phyloP scores from a whole-genome alignment of 495 filamentous ascomycete species.

The Penicillium alfredii region DNA sequence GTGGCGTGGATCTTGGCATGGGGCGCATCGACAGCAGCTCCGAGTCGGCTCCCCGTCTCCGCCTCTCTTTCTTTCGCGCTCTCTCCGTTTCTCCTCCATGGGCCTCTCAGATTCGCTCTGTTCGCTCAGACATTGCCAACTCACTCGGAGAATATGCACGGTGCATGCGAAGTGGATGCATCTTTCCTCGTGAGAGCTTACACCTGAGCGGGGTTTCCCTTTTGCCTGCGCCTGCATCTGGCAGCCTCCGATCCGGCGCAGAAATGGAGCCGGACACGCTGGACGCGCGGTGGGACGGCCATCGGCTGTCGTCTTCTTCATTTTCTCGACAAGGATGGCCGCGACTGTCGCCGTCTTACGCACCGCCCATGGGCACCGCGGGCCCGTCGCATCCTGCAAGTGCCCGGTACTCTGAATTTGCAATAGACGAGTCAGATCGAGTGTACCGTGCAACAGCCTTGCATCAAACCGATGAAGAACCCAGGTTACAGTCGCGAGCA shows the following conservation, averaged over 20 bases:
- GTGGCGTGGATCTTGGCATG: constrained; percentile 20
- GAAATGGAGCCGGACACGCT: constrained; percentile 32
- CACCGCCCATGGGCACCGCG: constrained; percentile 16
- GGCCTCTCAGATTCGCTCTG: background rate
- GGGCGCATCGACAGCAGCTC: no score
- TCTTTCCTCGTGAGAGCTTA: constrained; percentile 12
- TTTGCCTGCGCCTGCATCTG: constrained; percentile 14
- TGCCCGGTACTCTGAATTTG: constrained; percentile 21
- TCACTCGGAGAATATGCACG: constrained; percentile 13
- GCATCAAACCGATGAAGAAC: constrained; percentile 23
- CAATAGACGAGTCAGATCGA: constrained; percentile 26
- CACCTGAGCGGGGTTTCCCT: constrained; percentile 17
- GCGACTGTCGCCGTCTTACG: constrained; percentile 23
- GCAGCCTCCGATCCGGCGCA: no score
- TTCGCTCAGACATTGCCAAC: constrained; percentile 10
- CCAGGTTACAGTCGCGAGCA: constrained; percentile 21
- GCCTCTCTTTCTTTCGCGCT: no score
- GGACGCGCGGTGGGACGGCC: constrained; percentile 24
- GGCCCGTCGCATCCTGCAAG: constrained; percentile 17
- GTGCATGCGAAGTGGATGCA: constrained; percentile 18
- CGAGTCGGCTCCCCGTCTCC: background rate
- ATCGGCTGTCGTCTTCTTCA: constrained; percentile 27
- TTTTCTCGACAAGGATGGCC: constrained; percentile 28
- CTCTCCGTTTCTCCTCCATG: background rate
- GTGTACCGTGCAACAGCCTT: constrained; percentile 25